These are phyloP conservation scores for Cercospora janseana DNA, from an alignment of 2,329 filamentous ascomycete species.

Conservation along the genomic window DNA sequence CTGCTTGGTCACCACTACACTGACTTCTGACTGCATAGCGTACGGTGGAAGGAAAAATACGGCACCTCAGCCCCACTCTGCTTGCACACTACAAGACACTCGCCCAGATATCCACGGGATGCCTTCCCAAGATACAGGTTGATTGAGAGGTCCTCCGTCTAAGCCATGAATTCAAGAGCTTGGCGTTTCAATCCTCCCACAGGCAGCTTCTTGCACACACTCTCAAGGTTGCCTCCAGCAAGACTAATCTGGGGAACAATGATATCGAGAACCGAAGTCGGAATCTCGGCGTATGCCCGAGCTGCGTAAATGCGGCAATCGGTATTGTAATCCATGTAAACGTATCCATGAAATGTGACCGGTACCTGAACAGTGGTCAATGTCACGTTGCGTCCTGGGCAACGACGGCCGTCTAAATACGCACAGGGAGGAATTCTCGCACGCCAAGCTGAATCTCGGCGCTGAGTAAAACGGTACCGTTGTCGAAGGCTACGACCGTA, in stretches of 20 bases:
- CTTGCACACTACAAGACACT: no score
- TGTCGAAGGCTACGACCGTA: conserved; percentile 11
- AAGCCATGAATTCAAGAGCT: background rate
- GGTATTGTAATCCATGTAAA: conserved; percentile 25
- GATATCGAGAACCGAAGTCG: background rate
- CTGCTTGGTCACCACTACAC: no score
- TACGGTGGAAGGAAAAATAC: no score
- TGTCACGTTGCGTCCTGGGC: background rate
- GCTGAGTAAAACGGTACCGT: conserved; percentile 18
- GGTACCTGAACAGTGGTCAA: conserved; percentile 1
- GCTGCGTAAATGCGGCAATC: conserved; percentile 23
- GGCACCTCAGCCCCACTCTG: no score
- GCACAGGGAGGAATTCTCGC: conserved; percentile 12
- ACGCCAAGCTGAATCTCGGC: conserved; percentile 13
- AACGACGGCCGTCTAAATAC: background rate
- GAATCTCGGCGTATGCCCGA: conserved; percentile 17
- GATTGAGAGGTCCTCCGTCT: background rate
- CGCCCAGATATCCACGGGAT: no score
- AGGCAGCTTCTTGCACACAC: conserved; percentile 7
- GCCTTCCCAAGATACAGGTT: no score
- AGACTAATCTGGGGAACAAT: conserved; percentile 23
- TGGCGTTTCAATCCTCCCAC: conserved; percentile 8
- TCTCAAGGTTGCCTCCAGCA: conserved; percentile 18
- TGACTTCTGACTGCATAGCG: no score
- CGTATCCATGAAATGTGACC: conserved; percentile 20